Evolutionary conservation across 306 rosid species (phyloP).

Genomic region (Prosopis cineraria): DNA sequence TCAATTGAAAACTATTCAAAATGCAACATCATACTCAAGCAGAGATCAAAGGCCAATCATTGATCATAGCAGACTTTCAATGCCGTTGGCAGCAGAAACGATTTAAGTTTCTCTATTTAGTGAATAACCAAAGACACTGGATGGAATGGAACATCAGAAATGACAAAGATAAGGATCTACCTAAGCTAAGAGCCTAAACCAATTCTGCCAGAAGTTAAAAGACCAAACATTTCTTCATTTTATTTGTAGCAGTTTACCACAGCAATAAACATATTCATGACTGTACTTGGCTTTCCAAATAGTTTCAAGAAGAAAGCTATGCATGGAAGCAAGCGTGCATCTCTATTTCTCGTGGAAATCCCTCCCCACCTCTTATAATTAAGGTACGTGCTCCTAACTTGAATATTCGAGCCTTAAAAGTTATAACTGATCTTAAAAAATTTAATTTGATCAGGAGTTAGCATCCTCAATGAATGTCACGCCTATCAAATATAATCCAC

Average conservation of each 20-base stretch:
- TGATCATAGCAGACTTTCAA: slow-evolving; percentile 18
- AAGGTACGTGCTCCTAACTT: no score
- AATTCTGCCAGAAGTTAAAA: slow-evolving; percentile 4
- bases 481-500: neutral
- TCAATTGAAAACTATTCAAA: slow-evolving; percentile 8
- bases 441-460: neutral
- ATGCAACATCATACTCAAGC: slow-evolving; percentile 7
- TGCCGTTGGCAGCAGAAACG: neutral
- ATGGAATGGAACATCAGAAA: neutral
- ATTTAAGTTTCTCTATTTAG: slow-evolving; percentile 1
- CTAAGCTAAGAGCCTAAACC: slow-evolving; percentile 16
- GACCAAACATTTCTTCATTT: slow-evolving; percentile 8
- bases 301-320: neutral
- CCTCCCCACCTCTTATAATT: no score
- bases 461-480: neutral
- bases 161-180: slow-evolving; percentile 5
- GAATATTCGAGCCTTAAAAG: neutral
- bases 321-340: neutral
- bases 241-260: slow-evolving; percentile 9
- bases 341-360: no score
- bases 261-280: neutral
- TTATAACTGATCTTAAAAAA: neutral
- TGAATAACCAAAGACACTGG: slow-evolving; percentile 3
- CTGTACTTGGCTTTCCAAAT: slow-evolving; percentile 18
- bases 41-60: neutral